These are phyloP conservation scores for Apiospora phragmitis DNA, from an alignment of 2,329 filamentous ascomycete genomes.

Conservation along the genomic window DNA sequence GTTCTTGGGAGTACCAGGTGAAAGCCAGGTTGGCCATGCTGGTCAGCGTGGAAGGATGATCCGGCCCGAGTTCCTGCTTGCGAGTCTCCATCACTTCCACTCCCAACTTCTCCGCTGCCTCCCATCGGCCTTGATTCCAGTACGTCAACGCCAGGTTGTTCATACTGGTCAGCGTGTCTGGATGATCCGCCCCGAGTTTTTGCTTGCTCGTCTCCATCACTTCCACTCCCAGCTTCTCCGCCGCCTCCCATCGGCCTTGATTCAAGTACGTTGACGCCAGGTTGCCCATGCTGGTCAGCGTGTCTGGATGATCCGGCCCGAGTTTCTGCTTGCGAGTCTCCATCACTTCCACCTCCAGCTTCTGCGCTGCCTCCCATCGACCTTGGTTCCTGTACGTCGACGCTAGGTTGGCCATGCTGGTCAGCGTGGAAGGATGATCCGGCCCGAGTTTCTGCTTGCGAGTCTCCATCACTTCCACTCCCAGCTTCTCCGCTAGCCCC, in stretches of 20 bases:
- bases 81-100: neutral
- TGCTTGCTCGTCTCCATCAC: conserved; percentile 13
- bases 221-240: too few relatives aligned
- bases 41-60: too few relatives aligned
- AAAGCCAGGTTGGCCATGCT: too few relatives aligned
- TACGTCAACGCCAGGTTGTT: neutral
- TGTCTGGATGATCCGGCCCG: conserved; percentile 8
- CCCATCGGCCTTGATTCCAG: neutral
- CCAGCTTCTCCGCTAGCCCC: neutral
- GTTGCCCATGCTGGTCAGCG: conserved; percentile 13
- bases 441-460: neutral
- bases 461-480: neutral
- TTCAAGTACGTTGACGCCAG: too few relatives aligned
- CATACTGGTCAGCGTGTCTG: conserved; percentile 10
- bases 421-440: neutral
- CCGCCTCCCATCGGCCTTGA: too few relatives aligned
- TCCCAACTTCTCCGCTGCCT: neutral
- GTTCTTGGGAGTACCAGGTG: too few relatives aligned
- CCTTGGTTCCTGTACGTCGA: neutral
- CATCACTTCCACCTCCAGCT: conserved; percentile 8
- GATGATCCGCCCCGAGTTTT: conserved; percentile 9
- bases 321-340: conserved; percentile 11
- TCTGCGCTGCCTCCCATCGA: neutral
- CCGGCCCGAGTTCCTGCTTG: neutral
- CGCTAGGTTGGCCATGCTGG: neutral